Percentiles rank a stretch among this genome's conserved stretches.
These are phyloP conservation scores for Phialocephala sp. DNA, from an alignment of 2,329 filamentous ascomycete genomes.

Conservation along the genomic window DNA sequence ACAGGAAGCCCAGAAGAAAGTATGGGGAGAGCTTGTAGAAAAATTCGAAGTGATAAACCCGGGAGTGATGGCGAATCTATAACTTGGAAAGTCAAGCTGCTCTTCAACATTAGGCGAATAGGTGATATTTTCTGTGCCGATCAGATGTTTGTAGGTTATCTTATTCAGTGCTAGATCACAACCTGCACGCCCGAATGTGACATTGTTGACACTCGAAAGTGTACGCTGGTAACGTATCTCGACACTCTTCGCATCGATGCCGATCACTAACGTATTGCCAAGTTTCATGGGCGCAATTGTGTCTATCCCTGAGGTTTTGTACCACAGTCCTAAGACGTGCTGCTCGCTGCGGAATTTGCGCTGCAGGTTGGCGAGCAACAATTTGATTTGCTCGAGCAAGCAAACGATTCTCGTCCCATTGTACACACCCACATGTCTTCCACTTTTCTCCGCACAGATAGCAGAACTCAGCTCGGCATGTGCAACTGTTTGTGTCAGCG, in stretches of 20 bases:
- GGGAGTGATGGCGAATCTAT: too few species aligned
- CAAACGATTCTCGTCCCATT: conserved; percentile 47
- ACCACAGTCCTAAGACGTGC: conserved; percentile 33
- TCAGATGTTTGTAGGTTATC: not conserved
- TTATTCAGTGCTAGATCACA: conserved; percentile 35
- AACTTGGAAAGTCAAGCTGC: not conserved
- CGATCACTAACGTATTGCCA: conserved; percentile 47
- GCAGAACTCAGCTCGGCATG: conserved; percentile 55
- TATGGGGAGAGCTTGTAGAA: not conserved
- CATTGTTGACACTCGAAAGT: conserved; percentile 56
- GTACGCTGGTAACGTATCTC: conserved; percentile 46
- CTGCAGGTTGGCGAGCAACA: conserved; percentile 34
- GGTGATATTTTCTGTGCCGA: not conserved
- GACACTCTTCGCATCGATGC: conserved; percentile 52
- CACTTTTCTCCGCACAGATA: conserved; percentile 52
- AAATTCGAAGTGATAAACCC: too few species aligned
- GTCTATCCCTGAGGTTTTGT: conserved; percentile 43
- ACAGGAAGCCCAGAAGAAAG: not conserved
- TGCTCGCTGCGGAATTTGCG: not conserved
- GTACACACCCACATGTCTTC: conserved; percentile 48
- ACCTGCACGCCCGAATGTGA: conserved; percentile 51
- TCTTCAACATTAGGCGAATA: not conserved
- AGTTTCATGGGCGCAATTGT: conserved; percentile 47
- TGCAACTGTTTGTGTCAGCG: conserved; percentile 48
- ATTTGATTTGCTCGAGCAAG: conserved; percentile 43